Evolutionary conservation across 2,329 filamentous ascomycete genomes (phyloP).

Genomic region (Venturia pyrina): DNA sequence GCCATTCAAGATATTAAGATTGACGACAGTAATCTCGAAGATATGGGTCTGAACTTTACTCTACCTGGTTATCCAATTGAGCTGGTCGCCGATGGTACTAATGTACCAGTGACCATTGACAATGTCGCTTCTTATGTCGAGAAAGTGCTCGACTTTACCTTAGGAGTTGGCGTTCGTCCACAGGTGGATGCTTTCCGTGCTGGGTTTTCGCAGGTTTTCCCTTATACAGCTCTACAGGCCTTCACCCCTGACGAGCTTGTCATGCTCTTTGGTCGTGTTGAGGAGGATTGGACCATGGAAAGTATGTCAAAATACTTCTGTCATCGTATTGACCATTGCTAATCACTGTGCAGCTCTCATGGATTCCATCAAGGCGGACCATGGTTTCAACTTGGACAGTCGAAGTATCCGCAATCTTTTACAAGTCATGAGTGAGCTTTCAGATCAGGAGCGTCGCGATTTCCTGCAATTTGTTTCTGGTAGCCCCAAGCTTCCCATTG

Average conservation of each 20-base stretch:
- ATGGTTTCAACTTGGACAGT: slow-evolving; percentile 98
- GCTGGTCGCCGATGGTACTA: slow-evolving; percentile 62
- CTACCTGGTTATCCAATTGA: slow-evolving; percentile 90
- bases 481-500: slow-evolving; percentile 95
- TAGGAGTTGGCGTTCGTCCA: slow-evolving; percentile 75
- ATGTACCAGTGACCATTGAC: slow-evolving; percentile 70
- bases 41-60: slow-evolving; percentile 88
- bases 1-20: slow-evolving; percentile 61
- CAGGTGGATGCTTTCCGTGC: slow-evolving; percentile 86
- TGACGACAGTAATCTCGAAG: slow-evolving; percentile 70
- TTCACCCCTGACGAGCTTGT: slow-evolving; percentile 95
- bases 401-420: slow-evolving; percentile 87
- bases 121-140: slow-evolving; percentile 89
- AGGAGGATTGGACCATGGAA: slow-evolving; percentile 96
- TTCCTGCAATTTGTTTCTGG: slow-evolving; percentile 98
- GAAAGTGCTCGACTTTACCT: slow-evolving; percentile 80
- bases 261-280: slow-evolving; percentile 81
- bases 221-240: slow-evolving; percentile 80
- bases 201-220: slow-evolving; percentile 94
- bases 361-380: slow-evolving; percentile 97
- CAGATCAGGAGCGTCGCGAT: slow-evolving; percentile 65
- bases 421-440: slow-evolving; percentile 87
- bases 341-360: slow-evolving; percentile 45
- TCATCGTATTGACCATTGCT: slow-evolving; percentile 39
- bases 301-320: slow-evolving; percentile 44